Conservation (phyloP, 2,329 filamentous ascomycete genomes). For the Fusarium sp. region DNA sequence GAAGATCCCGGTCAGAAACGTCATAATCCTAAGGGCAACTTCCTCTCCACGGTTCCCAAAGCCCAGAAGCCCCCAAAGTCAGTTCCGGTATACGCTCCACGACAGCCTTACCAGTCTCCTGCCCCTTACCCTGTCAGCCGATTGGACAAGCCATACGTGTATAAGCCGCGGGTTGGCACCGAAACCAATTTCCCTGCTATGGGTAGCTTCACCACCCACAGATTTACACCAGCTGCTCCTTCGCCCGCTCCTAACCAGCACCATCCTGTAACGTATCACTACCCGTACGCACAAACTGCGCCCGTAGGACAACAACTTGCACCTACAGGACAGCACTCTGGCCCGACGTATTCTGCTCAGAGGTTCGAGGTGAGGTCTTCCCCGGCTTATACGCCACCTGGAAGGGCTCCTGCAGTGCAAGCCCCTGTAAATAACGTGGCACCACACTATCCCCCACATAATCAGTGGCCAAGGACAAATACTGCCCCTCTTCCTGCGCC, state of each 20-base stretch:
- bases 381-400: slow-evolving; percentile 26
- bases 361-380: slow-evolving; percentile 44
- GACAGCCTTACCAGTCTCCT: slow-evolving; percentile 48
- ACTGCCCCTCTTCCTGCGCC: neutral
- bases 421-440: slow-evolving; percentile 2
- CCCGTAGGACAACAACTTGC: slow-evolving; percentile 16
- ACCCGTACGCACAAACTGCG: slow-evolving; percentile 25
- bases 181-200: slow-evolving; percentile 44
- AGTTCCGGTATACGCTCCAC: slow-evolving; percentile 45
- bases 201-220: slow-evolving; percentile 46
- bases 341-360: slow-evolving; percentile 39
- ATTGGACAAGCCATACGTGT: slow-evolving; percentile 64
- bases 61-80: slow-evolving; percentile 63
- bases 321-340: slow-evolving; percentile 22
- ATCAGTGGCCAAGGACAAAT: slow-evolving; percentile 25
- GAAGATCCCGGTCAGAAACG: slow-evolving; percentile 73
- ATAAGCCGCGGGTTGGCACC: slow-evolving; percentile 62
- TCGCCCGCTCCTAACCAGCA: slow-evolving; percentile 21
- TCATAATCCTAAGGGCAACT: slow-evolving; percentile 78
- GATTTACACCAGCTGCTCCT: slow-evolving; percentile 38
- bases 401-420: slow-evolving; percentile 7
- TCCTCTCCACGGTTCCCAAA: slow-evolving; percentile 76
- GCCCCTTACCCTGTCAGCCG: slow-evolving; percentile 29
- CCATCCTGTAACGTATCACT: slow-evolving; percentile 29
- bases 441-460: slow-evolving; percentile 18